These are phyloP conservation scores for Sphagnum tenellum DNA, from an alignment of 225 moss, liverwort and hornwort genomes.

Conservation along the genomic window DNA sequence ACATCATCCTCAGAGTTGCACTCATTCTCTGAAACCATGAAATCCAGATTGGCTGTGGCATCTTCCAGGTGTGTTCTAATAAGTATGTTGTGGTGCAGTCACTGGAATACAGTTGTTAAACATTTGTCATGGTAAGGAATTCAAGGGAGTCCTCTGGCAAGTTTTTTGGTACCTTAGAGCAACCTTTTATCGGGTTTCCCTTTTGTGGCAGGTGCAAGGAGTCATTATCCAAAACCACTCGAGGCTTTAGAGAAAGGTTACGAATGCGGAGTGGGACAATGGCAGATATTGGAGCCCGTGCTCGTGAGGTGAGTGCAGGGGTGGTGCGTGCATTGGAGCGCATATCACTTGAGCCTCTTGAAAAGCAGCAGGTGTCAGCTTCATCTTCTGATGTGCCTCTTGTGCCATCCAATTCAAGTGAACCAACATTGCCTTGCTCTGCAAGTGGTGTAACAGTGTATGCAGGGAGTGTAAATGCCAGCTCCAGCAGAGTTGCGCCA, in stretches of 20 bases:
- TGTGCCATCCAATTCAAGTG: neutral
- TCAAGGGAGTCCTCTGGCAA: too few relatives aligned
- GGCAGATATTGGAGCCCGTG: conserved; percentile 54
- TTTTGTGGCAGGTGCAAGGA: conserved; percentile 49
- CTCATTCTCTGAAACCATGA: conserved; percentile 54
- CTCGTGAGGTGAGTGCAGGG: conserved; percentile 64
- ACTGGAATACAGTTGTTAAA: neutral
- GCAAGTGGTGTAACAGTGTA: too few relatives aligned
- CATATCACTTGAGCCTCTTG: conserved; percentile 50
- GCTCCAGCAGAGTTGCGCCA: too few relatives aligned
- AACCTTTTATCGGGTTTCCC: too few relatives aligned
- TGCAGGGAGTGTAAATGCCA: too few relatives aligned
- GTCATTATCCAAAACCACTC: conserved; percentile 59
- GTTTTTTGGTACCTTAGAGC: too few relatives aligned
- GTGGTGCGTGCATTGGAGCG: conserved; percentile 66
- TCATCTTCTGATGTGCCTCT: conserved; percentile 17
- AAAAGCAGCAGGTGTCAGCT: conserved; percentile 21
- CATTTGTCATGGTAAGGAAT: too few relatives aligned
- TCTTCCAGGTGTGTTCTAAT: conserved; percentile 39
- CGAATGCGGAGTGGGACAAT: conserved; percentile 58
- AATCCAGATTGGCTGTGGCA: conserved; percentile 61
- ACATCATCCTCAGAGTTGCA: conserved; percentile 43
- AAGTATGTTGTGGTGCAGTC: neutral
- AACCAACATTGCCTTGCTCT: too few relatives aligned
- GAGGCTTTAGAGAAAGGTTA: conserved; percentile 59